Percentiles rank a stretch among this genome's conserved stretches.
phyloP scores from a whole-genome alignment of 2,329 filamentous ascomycete species.

The Aureobasidium namibiae region DNA sequence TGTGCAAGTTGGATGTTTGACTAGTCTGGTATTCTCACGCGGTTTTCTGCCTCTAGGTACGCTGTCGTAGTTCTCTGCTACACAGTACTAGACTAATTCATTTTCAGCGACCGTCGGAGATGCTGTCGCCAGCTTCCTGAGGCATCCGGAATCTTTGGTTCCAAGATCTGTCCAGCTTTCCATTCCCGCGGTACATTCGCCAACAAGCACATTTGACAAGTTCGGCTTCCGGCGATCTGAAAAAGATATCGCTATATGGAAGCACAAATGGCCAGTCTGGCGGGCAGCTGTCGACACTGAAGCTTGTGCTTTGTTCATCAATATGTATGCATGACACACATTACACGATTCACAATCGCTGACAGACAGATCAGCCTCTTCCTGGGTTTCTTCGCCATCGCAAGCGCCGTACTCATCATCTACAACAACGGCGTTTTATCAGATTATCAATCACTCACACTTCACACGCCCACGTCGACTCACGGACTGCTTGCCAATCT shows the following conservation, averaged over 20 bases:
- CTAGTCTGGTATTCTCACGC: neutral
- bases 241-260: neutral
- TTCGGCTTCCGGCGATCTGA: neutral
- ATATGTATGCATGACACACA: neutral
- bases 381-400: neutral
- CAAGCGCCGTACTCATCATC: neutral
- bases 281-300: conserved; percentile 1
- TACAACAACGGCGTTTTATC: neutral
- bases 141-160: neutral
- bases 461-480: neutral
- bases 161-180: neutral
- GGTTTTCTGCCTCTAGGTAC: neutral
- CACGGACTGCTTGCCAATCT: neutral
- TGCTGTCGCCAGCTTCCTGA: neutral
- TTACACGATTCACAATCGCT: neutral
- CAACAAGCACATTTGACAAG: neutral
- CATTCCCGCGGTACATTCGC: neutral
- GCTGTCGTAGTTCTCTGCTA: neutral
- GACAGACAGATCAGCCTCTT: neutral
- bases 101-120: neutral
- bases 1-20: neutral
- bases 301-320: neutral
- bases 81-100: neutral
- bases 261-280: conserved; percentile 1
- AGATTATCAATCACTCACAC: neutral